Evolutionary conservation across 73 alveolate species (phyloP).

Genomic region (Paramecium sexaurelia): DNA sequence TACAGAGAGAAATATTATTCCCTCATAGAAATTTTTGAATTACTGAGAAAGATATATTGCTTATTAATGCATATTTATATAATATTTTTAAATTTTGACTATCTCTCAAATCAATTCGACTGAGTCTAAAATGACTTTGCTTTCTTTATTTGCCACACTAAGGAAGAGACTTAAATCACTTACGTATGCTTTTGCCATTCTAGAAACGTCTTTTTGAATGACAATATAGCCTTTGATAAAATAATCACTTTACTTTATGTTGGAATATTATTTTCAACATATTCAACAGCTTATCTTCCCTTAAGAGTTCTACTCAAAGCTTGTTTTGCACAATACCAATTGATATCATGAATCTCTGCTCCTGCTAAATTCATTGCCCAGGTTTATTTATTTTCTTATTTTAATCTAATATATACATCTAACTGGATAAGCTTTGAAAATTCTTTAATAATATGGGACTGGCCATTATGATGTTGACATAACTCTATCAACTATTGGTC

Average conservation of each 20-base stretch:
- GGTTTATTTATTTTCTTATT: constrained; percentile 49
- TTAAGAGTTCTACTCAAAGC: constrained; percentile 59
- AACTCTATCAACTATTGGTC: constrained; percentile 68
- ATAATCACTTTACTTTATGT: constrained; percentile 31
- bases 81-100: not conserved
- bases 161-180: constrained; percentile 62
- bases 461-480: constrained; percentile 72
- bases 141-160: constrained; percentile 65
- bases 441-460: constrained; percentile 68
- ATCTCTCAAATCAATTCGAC: constrained; percentile 58
- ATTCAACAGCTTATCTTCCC: constrained; percentile 67
- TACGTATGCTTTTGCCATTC: constrained; percentile 71
- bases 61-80: not conserved
- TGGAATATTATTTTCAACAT: constrained; percentile 57
- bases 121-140: constrained; percentile 53
- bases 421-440: constrained; percentile 67
- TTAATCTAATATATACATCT: constrained; percentile 52
- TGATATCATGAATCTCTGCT: constrained; percentile 62
- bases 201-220: constrained; percentile 63
- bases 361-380: constrained; percentile 58
- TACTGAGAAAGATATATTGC: not conserved
- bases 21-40: constrained; percentile 17
- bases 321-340: constrained; percentile 66
- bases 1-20: constrained; percentile 28
- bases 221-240: constrained; percentile 48